Evolutionary conservation across 495 filamentous ascomycete genomes (phyloP).

Genomic region (Penicillium taxi): DNA sequence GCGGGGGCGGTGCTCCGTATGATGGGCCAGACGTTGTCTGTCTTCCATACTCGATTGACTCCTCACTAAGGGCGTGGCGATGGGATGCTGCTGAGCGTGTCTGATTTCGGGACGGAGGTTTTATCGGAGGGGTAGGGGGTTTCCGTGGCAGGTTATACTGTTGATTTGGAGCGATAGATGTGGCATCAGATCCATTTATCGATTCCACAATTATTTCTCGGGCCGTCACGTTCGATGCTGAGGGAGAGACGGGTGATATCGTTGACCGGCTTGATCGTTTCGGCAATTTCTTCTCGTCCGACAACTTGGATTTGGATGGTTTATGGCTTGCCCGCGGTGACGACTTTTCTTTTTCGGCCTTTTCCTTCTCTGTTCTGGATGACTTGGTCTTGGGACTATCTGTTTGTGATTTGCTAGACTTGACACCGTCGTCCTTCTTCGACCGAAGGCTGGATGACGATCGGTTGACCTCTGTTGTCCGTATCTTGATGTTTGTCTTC

Average conservation of each 20-base stretch:
- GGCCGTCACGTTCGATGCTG: slow-evolving; percentile 30
- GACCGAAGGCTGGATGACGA: slow-evolving; percentile 38
- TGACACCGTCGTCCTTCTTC: slow-evolving; percentile 32
- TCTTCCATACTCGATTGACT: slow-evolving; percentile 33
- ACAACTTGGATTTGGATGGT: slow-evolving; percentile 26
- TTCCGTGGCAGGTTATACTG: slow-evolving; percentile 36
- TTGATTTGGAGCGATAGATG: slow-evolving; percentile 57
- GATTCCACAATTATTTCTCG: slow-evolving; percentile 38
- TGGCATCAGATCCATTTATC: slow-evolving; percentile 53
- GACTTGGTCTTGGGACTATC: slow-evolving; percentile 38
- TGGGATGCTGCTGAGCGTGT: slow-evolving; percentile 31
- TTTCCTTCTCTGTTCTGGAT: slow-evolving; percentile 6
- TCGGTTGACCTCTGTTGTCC: slow-evolving; percentile 31
- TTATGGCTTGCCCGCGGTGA: slow-evolving; percentile 30
- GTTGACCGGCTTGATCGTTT: slow-evolving; percentile 31
- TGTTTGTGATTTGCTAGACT: slow-evolving; percentile 31
- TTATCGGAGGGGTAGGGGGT: slow-evolving; percentile 28
- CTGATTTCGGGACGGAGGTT: slow-evolving; percentile 36
- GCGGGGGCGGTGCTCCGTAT: slow-evolving; percentile 58
- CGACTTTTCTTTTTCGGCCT: slow-evolving; percentile 8
- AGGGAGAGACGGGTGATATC: slow-evolving; percentile 27
- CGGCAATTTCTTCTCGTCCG: slow-evolving; percentile 24
- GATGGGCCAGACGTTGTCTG: slow-evolving; percentile 29
- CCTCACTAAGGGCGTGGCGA: slow-evolving; percentile 29
- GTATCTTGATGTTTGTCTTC: slow-evolving; percentile 32